Base-by-base conservation (phyloP, 2,329 filamentous ascomycete genomes). In the Fusarium buharicum region DNA sequence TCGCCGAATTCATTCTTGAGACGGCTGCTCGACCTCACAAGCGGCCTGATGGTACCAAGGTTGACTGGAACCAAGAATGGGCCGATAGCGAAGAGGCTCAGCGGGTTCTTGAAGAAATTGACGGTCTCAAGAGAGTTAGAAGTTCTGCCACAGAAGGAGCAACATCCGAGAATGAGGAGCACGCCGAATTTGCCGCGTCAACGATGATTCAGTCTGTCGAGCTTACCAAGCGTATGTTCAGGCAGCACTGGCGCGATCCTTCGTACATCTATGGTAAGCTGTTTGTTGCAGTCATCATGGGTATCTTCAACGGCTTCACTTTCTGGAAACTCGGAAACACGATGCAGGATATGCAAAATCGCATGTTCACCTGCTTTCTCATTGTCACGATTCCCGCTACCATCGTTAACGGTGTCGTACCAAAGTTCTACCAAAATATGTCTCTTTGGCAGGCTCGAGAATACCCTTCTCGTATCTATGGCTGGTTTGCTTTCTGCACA, bases 11-110 rank as follows among this genome's bases (percentile, higher is more conserved):
- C 58, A 76, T 83, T 31, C 72, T 83, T 1, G 79, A 82, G 67
- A 79, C 79, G 6, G 76, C 77, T 1, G 76, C 77, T 2, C 66
- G 72, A 4, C 74, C 75, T 7, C 73, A 74, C 28, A 70, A 55
- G 34, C 72, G 69, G 17, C 68, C 71, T 4, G 74, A 77, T 17
- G 76, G 74, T 6, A 75, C 72, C 17, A 75, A 74, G 49, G 62
- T 91, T 38, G 82, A 92, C 70, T 93, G 90, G 90, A 89, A 90
- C 70, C 84, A 91, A 31, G 88, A 91, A 70, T 93, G 91, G 90
- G 77, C 79, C 22, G 83, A 83, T 39, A 92, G 88, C 0, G 77
- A 84, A 11, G 82, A 92, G 69, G 85, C 86, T 57, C 77, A 80
- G 30, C 73, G 76, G 2, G 77, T 92, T 16, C 74, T 87, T 6